Base-by-base conservation (phyloP, 2,329 filamentous ascomycete genomes). In the Ophiosphaerella narmari region DNA sequence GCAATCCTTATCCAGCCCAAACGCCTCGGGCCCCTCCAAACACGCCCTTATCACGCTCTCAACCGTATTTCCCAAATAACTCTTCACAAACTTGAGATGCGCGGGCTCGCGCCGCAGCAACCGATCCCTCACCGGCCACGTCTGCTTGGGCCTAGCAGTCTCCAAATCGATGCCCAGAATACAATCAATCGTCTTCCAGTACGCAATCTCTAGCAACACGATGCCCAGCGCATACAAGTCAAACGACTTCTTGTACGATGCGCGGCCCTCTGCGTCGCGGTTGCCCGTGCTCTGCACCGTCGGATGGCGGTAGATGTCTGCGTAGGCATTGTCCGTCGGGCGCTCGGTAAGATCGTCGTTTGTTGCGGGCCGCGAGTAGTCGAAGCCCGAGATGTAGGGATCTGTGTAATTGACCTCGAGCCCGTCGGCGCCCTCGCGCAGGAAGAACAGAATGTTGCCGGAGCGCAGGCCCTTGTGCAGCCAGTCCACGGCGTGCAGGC, bases 401-500 rank as follows among this genome's bases (percentile, higher is more conserved):
- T 70, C 65, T 8, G 58, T 54, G 47, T 75, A 76, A 49, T 77
- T 70, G 36, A 78, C 67, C 7, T 58, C 55, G 3, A 31, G 9
- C 5, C 11, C 42, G 9, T 35, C 42, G 18, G 11, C 18, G 18
- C 40, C 39, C 2, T 51, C 65, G 6, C 26, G 40, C 29, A 68
- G 68, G 60, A 82, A 82, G 63, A 84, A 82, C 9, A 84, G 62
- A 26, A 84, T 74, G 59, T 82, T 83, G 46, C 80, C 71, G 49
- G 76, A 78, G 11, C 81, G 77, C 5, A 84, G 71, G n/a, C 80
- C 80, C 57, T 85, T 84, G 71, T 84, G 82, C 5, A 84, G 73
- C 81, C 81, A 84, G 52, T 82, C 77, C 1, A 82, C 80, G 2
- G 79, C 75, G 58, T 84, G 81, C 0, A 84, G 73, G 47, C 82